A percentile compares a stretch with the other conserved stretches of the same genome.
Evolutionary conservation across 208 protist species (phyloP).

Genomic region (Acanthamoeba sp.): DNA sequence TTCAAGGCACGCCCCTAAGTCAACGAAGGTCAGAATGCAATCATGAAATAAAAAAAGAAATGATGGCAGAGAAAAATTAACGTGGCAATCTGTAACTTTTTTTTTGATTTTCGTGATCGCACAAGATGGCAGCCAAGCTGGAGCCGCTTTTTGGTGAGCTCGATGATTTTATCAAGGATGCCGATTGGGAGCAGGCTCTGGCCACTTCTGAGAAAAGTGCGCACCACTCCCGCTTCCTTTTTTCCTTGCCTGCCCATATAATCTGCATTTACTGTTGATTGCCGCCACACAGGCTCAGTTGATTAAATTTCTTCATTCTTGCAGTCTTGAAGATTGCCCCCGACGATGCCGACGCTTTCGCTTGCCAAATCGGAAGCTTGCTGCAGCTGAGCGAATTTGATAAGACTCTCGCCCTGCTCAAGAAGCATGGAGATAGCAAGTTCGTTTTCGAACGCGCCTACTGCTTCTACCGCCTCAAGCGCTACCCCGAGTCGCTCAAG

Average conservation of each 20-base stretch:
- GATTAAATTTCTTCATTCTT: not conserved
- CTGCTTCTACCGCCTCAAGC: constrained; percentile 69
- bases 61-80: not conserved
- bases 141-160: constrained; percentile 62
- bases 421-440: not conserved
- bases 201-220: constrained; percentile 46
- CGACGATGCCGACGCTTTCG: constrained; percentile 58
- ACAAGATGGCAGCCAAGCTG: constrained; percentile 21
- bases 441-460: constrained; percentile 68
- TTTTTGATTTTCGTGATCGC: not conserved
- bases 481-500: constrained; percentile 34
- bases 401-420: constrained; percentile 21
- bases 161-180: constrained; percentile 47
- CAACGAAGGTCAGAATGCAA: not conserved
- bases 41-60: constrained; percentile 4
- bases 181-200: constrained; percentile 15
- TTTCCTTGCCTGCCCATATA: not conserved
- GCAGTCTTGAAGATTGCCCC: constrained; percentile 50
- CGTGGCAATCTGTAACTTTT: not conserved
- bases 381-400: constrained; percentile 53
- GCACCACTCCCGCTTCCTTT: not conserved
- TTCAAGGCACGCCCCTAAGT: no score
- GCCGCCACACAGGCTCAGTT: no score
- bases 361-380: constrained; percentile 43
- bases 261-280: no score